A percentile compares a stretch with the other conserved stretches of the same genome.
Conservation (phyloP, 1,139 yeast species). For the Pichia cactophila region DNA sequence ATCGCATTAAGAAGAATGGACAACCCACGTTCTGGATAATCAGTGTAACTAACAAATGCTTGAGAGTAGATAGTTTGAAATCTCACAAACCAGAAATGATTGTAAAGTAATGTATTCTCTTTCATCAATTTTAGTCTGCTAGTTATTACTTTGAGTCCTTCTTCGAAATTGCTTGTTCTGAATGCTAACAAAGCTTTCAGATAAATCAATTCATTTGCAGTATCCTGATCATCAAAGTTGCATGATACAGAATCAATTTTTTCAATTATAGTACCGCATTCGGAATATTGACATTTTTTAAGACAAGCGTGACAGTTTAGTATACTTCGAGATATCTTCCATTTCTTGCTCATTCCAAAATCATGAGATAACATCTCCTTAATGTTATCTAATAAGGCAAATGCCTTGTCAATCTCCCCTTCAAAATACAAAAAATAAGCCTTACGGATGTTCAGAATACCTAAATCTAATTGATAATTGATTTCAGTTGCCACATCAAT, state of each 20-base stretch:
- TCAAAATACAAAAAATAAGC: constrained; percentile 31
- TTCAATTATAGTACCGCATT: constrained; percentile 26
- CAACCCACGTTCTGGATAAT: constrained; percentile 36
- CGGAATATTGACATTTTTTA: constrained; percentile 31
- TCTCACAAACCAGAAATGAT: constrained; percentile 35
- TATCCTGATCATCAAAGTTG: constrained; percentile 23
- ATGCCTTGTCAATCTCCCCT: constrained; percentile 37
- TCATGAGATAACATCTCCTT: constrained; percentile 21
- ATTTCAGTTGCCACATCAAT: constrained; percentile 28
- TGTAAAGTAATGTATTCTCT: constrained; percentile 26
- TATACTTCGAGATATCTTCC: constrained; percentile 34
- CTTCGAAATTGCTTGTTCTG: constrained; percentile 3
- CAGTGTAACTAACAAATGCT: constrained; percentile 32
- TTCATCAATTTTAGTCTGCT: constrained; percentile 24
- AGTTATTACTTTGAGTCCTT: constrained; percentile 34
- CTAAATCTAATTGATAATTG: constrained; percentile 14
- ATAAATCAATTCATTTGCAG: constrained; percentile 20
- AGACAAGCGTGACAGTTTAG: constrained; percentile 34
- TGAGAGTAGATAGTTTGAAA: constrained; percentile 40
- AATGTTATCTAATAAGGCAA: constrained; percentile 19
- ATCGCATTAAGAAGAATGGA: constrained; percentile 41
- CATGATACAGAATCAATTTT: constrained; percentile 21
- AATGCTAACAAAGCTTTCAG: constrained; percentile 1
- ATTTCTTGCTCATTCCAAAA: constrained; percentile 32
- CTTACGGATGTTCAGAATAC: constrained; percentile 31